Evolutionary conservation across 495 filamentous ascomycete species (phyloP).

Genomic region (Xylaria longipes): DNA sequence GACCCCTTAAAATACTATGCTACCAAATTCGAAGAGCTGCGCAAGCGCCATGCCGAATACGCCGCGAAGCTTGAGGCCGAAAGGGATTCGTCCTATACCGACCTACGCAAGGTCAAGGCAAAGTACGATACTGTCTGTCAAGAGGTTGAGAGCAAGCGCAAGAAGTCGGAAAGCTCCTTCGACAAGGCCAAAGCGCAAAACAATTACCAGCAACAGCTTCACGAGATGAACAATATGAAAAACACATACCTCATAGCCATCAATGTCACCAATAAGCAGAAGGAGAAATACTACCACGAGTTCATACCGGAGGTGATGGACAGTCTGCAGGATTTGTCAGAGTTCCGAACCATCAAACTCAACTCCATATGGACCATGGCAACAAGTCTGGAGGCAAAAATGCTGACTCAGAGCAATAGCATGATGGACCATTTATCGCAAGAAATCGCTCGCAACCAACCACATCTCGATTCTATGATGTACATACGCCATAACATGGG

Average conservation of each 20-base stretch:
- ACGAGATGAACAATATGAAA: conserved; percentile 97
- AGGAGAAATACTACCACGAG: conserved; percentile 95
- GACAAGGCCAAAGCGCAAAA: conserved; percentile 89
- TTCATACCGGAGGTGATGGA: conserved; percentile 94
- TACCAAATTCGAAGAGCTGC: conserved; percentile 83
- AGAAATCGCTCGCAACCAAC: conserved; percentile 89
- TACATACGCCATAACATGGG: conserved; percentile 90
- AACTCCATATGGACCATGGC: conserved; percentile 87
- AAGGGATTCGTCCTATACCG: conserved; percentile 79
- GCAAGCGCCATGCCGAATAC: conserved; percentile 90
- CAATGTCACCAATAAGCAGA: conserved; percentile 94
- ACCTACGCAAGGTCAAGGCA: conserved; percentile 87
- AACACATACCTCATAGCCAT: conserved; percentile 96
- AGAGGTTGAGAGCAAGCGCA: conserved; percentile 91
- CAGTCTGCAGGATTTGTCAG: conserved; percentile 87
- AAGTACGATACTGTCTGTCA: conserved; percentile 94
- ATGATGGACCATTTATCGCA: conserved; percentile 71
- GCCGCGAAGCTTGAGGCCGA: conserved; percentile 88
- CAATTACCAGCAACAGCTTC: conserved; percentile 85
- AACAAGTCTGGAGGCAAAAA: conserved; percentile 74
- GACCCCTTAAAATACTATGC: conserved; percentile 79
- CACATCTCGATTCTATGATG: conserved; percentile 93
- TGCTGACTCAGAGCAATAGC: conserved; percentile 72
- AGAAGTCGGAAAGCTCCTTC: conserved; percentile 89
- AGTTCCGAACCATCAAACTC: conserved; percentile 80